These are phyloP conservation scores for Quercus alba DNA, from an alignment of 306 rosid species.

Conservation along the genomic window DNA sequence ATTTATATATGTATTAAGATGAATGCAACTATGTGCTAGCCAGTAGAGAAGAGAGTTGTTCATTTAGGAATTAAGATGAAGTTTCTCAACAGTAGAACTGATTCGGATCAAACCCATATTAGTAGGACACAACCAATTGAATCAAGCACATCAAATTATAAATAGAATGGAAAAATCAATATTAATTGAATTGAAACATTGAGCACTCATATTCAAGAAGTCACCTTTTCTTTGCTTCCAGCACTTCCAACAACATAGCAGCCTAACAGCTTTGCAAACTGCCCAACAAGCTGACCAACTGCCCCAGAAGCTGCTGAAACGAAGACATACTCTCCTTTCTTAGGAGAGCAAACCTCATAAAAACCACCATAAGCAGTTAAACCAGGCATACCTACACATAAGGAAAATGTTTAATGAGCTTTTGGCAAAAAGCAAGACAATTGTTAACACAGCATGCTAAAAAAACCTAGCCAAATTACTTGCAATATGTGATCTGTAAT, in stretches of 20 bases:
- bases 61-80: neutral
- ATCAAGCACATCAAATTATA: too few species aligned
- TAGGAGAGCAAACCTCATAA: conserved; percentile 31
- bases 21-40: neutral
- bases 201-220: neutral
- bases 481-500: neutral
- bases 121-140: neutral
- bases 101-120: neutral
- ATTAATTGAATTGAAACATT: neutral
- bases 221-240: conserved; percentile 38
- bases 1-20: neutral
- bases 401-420: neutral
- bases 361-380: conserved; percentile 36
- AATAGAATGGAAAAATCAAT: neutral
- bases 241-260: conserved; percentile 47
- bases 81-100: neutral
- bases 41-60: neutral
- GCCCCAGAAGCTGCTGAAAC: conserved; percentile 43
- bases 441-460: neutral
- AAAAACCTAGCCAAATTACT: neutral
- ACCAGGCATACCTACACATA: neutral
- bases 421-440: neutral
- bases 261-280: conserved; percentile 36
- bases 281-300: conserved; percentile 48
- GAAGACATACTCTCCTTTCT: conserved; percentile 37